Evolutionary conservation across 176 grass and related monocot species (phyloP).

Genomic region (Oryza meridionalis): DNA sequence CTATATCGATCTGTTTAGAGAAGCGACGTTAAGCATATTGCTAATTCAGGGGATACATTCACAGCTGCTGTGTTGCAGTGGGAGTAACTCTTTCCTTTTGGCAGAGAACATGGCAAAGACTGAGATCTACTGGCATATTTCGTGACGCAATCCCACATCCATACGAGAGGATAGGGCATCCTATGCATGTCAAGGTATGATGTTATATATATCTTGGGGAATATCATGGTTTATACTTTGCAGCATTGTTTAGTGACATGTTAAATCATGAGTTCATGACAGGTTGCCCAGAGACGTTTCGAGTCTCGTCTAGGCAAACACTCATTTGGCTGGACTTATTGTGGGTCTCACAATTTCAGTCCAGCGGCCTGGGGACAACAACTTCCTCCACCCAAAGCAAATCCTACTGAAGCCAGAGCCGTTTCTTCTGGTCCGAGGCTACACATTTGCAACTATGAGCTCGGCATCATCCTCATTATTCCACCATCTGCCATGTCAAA

Average conservation of each 20-base stretch:
- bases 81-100: constrained; percentile 32
- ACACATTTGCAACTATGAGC: constrained; percentile 92
- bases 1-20: constrained; percentile 5
- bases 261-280: constrained; percentile 6
- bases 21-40: constrained; percentile 6
- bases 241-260: constrained; percentile 1
- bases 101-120: constrained; percentile 91
- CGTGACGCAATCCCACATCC: constrained; percentile 82
- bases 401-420: constrained; percentile 32
- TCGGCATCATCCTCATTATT: constrained; percentile 67
- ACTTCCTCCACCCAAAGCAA: constrained; percentile 54
- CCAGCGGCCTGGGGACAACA: constrained; percentile 81
- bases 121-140: constrained; percentile 68
- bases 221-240: background rate
- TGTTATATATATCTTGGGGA: background rate
- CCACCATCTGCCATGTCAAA: constrained; percentile 44
- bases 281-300: constrained; percentile 78
- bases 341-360: constrained; percentile 96
- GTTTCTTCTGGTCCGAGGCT: constrained; percentile 47
- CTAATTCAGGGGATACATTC: constrained; percentile 1
- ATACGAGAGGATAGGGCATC: constrained; percentile 64
- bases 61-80: background rate
- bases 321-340: constrained; percentile 89
- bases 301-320: constrained; percentile 38
- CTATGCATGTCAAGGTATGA: constrained; percentile 91